Percentiles rank a stretch among this genome's conserved stretches.
These are phyloP conservation scores for Candida neerlandica DNA, from an alignment of 1,139 yeast genomes.

Conservation along the genomic window DNA sequence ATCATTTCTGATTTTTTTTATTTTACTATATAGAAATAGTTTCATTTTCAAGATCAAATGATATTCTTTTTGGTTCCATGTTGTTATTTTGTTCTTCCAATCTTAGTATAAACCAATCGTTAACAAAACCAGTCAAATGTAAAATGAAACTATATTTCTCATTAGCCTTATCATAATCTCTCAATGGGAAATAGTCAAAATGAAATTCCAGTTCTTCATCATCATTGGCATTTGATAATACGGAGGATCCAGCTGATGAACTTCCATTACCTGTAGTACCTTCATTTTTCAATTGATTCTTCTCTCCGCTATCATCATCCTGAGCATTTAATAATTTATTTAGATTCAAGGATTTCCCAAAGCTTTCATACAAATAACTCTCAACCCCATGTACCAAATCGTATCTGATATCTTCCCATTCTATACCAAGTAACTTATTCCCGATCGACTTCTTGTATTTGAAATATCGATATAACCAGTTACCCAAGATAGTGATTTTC, in stretches of 20 bases:
- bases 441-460: constrained; percentile 42
- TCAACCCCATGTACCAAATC: constrained; percentile 45
- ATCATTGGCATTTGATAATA: not conserved
- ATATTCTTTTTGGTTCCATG: constrained; percentile 11
- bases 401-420: constrained; percentile 49
- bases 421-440: constrained; percentile 44
- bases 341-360: constrained; percentile 28
- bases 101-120: constrained; percentile 25
- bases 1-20: no score
- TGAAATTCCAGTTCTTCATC: constrained; percentile 13
- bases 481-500: constrained; percentile 30
- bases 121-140: constrained; percentile 30
- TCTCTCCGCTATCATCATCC: not conserved
- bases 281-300: not conserved
- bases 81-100: constrained; percentile 10
- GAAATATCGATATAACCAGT: constrained; percentile 41
- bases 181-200: constrained; percentile 30
- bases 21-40: constrained; percentile 17
- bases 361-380: constrained; percentile 33
- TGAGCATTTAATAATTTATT: constrained; percentile 1
- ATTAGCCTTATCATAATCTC: constrained; percentile 38
- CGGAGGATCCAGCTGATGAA: not conserved
- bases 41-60: constrained; percentile 33
- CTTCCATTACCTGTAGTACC: constrained; percentile 1
- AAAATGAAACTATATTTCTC: constrained; percentile 34